Percentiles rank a stretch among this genome's conserved stretches.
Evolutionary conservation across 1,284 basidiomycete genomes (phyloP).

Genomic region (Rugosomyces carneus): DNA sequence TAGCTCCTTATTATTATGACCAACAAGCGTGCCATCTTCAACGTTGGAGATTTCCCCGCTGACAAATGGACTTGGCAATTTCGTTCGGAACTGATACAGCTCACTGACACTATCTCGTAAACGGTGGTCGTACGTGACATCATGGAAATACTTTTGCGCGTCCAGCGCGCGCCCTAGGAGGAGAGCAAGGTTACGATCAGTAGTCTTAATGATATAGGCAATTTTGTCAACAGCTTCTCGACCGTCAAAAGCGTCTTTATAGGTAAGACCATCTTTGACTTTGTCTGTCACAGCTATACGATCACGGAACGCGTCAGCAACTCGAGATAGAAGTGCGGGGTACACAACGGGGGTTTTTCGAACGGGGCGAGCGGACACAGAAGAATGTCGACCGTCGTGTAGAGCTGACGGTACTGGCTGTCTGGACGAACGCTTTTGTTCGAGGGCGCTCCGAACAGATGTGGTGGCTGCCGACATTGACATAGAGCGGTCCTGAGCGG

Average conservation of each 20-base stretch:
- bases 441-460: conserved; percentile 30
- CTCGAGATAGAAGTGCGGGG: conserved; percentile 90
- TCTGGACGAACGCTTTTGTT: conserved; percentile 31
- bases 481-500: conserved; percentile 61
- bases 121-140: conserved; percentile 97
- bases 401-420: conserved; percentile 30
- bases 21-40: conserved; percentile 24
- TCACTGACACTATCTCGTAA: conserved; percentile 86
- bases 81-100: conserved; percentile 87
- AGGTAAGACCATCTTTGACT: conserved; percentile 92
- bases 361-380: conserved; percentile 34
- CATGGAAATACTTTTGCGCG: conserved; percentile 99
- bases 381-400: conserved; percentile 44
- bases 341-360: conserved; percentile 77
- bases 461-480: conserved; percentile 65
- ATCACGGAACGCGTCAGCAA: conserved; percentile 89
- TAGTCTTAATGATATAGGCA: conserved; percentile 96
- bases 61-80: conserved; percentile 70
- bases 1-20: conserved; percentile 15
- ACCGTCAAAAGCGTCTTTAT: conserved; percentile 95
- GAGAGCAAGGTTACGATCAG: conserved; percentile 92
- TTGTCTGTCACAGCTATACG: conserved; percentile 76
- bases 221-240: conserved; percentile 96
- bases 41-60: conserved; percentile 61
- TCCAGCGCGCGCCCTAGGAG: conserved; percentile 93